A percentile compares a stretch with the other conserved stretches of the same genome.
Conservation (phyloP, 257 asterid species). For the Solanum tacnaense region DNA sequence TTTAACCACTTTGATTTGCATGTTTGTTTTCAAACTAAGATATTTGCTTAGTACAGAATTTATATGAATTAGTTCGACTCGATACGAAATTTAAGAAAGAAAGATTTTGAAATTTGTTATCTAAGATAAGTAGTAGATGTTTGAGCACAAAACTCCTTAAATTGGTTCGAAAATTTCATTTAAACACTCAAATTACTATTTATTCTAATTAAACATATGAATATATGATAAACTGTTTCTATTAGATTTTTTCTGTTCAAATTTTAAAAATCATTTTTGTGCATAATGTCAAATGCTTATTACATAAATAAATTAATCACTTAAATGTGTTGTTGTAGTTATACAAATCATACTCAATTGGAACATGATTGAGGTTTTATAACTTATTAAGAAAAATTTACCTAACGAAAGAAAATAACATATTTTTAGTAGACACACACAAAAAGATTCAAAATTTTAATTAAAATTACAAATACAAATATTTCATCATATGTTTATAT, state of each 20-base stretch:
- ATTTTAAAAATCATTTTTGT: background rate
- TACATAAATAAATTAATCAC: background rate
- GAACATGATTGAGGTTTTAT: background rate
- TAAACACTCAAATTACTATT: too few species aligned
- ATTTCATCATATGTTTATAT: background rate
- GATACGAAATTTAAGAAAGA: too few species aligned
- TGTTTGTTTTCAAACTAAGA: background rate
- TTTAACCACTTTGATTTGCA: background rate
- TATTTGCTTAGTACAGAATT: background rate
- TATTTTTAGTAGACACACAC: background rate
- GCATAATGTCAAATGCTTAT: background rate
- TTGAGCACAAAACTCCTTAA: background rate
- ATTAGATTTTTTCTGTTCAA: background rate
- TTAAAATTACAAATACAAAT: fast-evolving
- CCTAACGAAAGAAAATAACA: fast-evolving
- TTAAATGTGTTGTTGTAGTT: background rate
- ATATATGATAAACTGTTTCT: background rate
- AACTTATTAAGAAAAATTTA: background rate
- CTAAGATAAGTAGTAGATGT: too few species aligned
- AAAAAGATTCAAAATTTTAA: background rate
- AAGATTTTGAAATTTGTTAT: too few species aligned
- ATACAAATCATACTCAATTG: background rate
- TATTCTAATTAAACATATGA: background rate
- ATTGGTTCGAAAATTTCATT: background rate
- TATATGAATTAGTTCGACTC: too few species aligned